Base-by-base conservation (phyloP, 768 basidiomycete species). In the Tulasnella sp. region DNA sequence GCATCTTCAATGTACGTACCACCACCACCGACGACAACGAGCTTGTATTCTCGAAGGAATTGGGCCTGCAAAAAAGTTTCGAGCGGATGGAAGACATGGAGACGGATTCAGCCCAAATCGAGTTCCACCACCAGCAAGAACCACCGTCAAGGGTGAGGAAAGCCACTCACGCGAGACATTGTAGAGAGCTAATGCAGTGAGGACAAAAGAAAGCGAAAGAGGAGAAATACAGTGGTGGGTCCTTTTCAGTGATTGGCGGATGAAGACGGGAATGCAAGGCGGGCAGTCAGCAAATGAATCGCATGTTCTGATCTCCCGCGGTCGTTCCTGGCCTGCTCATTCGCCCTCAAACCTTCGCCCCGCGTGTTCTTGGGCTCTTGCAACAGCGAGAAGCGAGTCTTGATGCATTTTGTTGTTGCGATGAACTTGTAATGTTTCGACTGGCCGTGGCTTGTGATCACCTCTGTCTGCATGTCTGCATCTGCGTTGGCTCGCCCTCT, bases 11-110 rank as follows among this genome's bases (percentile, higher is more conserved):
- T 40, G 14, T 23, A 62, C 53, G 66, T 53, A 86, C 92, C 93
- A 79, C 93, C 94, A 67, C 94, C 94, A 48, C 94, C 94, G 61
- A 97, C 94, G 62, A 98, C 94, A 62, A 98, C 94, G 59, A 97
- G 82, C 76, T 97, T 97, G 75, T 98, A 98, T 69, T 98, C 94
- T 65, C 93, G 77, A 70, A 98, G 73, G 75, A 91, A 91, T 67
- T 85, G 84, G 62, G 87, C 85, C 84, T 89, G 59, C 36, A 31
- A 53, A 36, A n/a, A 39, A 12, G 19, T 39, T 39, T 39, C 19
- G 12, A 39, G 37, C 21, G 32, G 48, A 31, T 21, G 48, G 32
- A 27, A 35, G 21, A 9, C 9, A 4, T 15, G 48, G 32, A 25
- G 21, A 43, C 21, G 21, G 41, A 19, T 19, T n/a, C 41, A 43